Conservation (phyloP, 768 basidiomycete species). For the Ephemerocybe angulata region DNA sequence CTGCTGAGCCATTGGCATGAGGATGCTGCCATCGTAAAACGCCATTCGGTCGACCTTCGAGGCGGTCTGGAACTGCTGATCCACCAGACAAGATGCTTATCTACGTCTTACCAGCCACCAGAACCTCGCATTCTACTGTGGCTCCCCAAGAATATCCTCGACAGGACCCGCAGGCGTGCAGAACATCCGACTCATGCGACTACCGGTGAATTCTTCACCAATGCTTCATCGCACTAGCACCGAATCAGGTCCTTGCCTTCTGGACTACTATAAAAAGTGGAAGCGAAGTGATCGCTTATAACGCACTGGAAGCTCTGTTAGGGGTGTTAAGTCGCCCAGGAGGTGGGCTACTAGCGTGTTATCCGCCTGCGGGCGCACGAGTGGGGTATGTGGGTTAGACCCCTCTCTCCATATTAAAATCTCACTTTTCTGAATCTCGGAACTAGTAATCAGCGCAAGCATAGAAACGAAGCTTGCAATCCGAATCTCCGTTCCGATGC, state of each 20-base stretch:
- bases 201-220: not conserved
- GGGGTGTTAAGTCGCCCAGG: not conserved
- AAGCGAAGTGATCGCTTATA: not conserved
- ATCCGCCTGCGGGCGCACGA: not conserved
- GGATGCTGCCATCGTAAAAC: too few species aligned
- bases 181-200: not conserved
- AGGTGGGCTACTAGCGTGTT: not conserved
- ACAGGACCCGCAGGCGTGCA: too few species aligned
- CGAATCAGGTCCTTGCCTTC: not conserved
- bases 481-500: not conserved
- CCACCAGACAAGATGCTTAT: too few species aligned
- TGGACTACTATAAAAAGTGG: not conserved
- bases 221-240: not conserved
- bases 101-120: too few species aligned
- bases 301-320: not conserved
- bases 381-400: not conserved
- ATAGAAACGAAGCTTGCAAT: not conserved
- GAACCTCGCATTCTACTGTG: too few species aligned
- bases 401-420: not conserved
- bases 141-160: too few species aligned
- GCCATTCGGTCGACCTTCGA: too few species aligned
- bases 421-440: not conserved
- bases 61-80: too few species aligned
- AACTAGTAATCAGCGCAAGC: not conserved
- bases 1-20: too few species aligned